These are phyloP conservation scores for Phytophthora sojae DNA, from an alignment of 352 stramenopile genomes.

Conservation along the genomic window DNA sequence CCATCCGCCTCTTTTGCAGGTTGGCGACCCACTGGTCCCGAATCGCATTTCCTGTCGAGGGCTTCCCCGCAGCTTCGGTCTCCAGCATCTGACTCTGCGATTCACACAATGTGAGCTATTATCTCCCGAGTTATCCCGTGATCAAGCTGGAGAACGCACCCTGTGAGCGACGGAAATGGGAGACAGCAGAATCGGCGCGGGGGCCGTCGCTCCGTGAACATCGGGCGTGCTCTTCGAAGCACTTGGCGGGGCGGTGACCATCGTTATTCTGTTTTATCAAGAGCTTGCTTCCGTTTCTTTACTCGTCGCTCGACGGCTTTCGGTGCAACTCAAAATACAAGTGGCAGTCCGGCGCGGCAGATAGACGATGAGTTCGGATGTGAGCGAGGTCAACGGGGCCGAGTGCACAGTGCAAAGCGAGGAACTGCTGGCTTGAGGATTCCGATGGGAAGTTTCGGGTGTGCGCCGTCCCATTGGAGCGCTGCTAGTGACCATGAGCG, in stretches of 20 bases:
- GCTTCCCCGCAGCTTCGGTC: slow-evolving; percentile 9
- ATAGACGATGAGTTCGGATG: slow-evolving; percentile 46
- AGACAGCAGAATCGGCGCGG: slow-evolving; percentile 49
- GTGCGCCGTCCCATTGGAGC: slow-evolving; percentile 33
- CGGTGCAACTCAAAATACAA: slow-evolving; percentile 18
- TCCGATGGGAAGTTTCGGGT: slow-evolving; percentile 43
- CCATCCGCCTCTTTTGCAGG: slow-evolving; percentile 79
- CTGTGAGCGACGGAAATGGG: slow-evolving; percentile 61
- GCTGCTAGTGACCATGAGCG: slow-evolving; percentile 26
- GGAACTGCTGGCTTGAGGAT: slow-evolving; percentile 35
- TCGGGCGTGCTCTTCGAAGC: slow-evolving; percentile 40
- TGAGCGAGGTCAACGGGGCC: slow-evolving; percentile 19
- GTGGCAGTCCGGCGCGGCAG: slow-evolving; percentile 12
- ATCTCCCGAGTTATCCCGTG: neutral
- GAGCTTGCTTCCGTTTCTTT: slow-evolving; percentile 18
- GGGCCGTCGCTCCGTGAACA: slow-evolving; percentile 21
- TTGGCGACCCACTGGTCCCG: slow-evolving; percentile 88
- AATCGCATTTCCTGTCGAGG: slow-evolving; percentile 63
- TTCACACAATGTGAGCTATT: slow-evolving; percentile 21
- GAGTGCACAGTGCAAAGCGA: slow-evolving; percentile 7
- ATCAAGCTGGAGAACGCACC: slow-evolving; percentile 33
- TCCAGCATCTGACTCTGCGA: slow-evolving; percentile 44
- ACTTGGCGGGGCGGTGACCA: slow-evolving; percentile 35
- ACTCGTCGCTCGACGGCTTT: slow-evolving; percentile 8
- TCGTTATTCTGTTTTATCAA: slow-evolving; percentile 21